phyloP scores from a whole-genome alignment of 768 basidiomycete genomes.

The Lentinus tigrinus region DNA sequence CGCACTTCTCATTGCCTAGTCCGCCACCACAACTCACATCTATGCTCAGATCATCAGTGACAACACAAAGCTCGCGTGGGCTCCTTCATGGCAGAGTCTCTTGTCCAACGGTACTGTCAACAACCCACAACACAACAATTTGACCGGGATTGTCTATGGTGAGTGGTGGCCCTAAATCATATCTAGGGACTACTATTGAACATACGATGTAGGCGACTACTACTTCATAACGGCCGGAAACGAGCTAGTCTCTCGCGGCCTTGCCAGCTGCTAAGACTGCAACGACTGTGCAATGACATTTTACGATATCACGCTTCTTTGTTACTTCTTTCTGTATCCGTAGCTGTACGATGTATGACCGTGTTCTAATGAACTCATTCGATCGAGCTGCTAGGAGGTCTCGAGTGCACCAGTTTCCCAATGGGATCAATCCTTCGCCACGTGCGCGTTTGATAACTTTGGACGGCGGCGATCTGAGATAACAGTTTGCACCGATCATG shows the following conservation, averaged over 20 bases:
- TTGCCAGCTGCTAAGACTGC: conserved; percentile 27
- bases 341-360: too few species aligned
- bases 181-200: not conserved
- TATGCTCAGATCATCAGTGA: conserved; percentile 41
- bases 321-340: too few species aligned
- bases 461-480: conserved; percentile 12
- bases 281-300: too few species aligned
- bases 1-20: not conserved
- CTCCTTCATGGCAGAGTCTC: conserved; percentile 59
- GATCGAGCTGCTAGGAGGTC: too few species aligned
- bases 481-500: conserved; percentile 9
- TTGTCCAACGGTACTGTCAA: conserved; percentile 68
- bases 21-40: too few species aligned
- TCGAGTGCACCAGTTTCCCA: too few species aligned
- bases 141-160: conserved; percentile 64
- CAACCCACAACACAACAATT: conserved; percentile 47
- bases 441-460: not conserved
- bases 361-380: too few species aligned
- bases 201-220: conserved; percentile 51
- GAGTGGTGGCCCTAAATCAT: not conserved
- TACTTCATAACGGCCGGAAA: conserved; percentile 60
- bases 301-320: too few species aligned
- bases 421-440: too few species aligned
- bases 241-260: conserved; percentile 44
- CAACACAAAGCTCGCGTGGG: conserved; percentile 55